phyloP scores from a whole-genome alignment of 2,329 filamentous ascomycete genomes.

The Xylariaceae sp. region DNA sequence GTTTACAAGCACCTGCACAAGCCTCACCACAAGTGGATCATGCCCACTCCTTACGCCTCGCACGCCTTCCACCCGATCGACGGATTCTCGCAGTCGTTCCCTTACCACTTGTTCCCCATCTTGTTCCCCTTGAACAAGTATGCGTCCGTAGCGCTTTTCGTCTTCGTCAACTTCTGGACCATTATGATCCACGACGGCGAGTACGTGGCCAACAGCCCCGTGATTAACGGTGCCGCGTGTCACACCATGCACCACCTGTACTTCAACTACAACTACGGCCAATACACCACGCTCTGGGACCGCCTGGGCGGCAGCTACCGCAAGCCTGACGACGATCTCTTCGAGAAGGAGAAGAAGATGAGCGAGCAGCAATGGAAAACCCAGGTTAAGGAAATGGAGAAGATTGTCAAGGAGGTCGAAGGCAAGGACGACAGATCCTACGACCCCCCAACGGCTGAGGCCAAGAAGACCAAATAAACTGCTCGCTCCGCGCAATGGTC shows the following conservation, averaged over 20 bases:
- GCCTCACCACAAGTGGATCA: constrained; percentile 99
- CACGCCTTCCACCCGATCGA: constrained; percentile 95
- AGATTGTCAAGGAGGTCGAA: constrained; percentile 70
- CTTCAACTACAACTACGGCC: constrained; percentile 90
- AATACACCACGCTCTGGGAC: constrained; percentile 92
- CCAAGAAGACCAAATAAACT: constrained; percentile 46
- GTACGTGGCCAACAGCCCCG: constrained; percentile 84
- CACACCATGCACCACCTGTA: constrained; percentile 88
- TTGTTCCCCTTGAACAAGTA: constrained; percentile 90
- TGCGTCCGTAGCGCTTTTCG: constrained; percentile 80
- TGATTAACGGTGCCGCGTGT: constrained; percentile 93
- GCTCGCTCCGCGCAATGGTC: too few species aligned
- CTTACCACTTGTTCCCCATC: constrained; percentile 92
- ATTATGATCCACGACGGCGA: constrained; percentile 96
- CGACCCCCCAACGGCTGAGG: constrained; percentile 33
- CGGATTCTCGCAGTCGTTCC: constrained; percentile 82
- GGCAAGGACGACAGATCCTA: constrained; percentile 53
- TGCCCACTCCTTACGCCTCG: constrained; percentile 90
- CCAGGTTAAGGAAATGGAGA: constrained; percentile 74
- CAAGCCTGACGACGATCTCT: constrained; percentile 81
- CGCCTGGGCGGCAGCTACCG: constrained; percentile 83
- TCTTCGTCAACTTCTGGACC: constrained; percentile 96
- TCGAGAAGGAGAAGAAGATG: constrained; percentile 83
- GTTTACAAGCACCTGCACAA: constrained; percentile 92
- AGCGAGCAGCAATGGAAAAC: constrained; percentile 73